A percentile compares a stretch with the other conserved stretches of the same genome.
Evolutionary conservation across 106 monocot species (phyloP).

Genomic region (Acanthochlamys bracteata): DNA sequence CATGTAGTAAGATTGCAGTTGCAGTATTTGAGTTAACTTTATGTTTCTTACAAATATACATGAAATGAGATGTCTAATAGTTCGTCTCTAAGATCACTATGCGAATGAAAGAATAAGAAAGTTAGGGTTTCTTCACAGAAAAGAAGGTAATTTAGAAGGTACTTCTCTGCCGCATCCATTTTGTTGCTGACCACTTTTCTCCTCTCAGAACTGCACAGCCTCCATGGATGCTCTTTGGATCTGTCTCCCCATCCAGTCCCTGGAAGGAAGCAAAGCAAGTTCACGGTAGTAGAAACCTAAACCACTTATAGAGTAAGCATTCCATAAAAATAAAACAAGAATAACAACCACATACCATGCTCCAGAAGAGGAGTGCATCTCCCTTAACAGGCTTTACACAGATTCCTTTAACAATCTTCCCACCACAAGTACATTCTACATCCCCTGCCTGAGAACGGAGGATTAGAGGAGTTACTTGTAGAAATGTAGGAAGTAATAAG

Average conservation of each 20-base stretch:
- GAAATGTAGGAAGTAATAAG: background rate
- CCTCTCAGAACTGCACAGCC: constrained; percentile 77
- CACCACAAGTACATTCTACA: constrained; percentile 77
- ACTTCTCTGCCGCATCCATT: constrained; percentile 84
- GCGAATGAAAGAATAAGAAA: no score
- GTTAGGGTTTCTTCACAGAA: no score
- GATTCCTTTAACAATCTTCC: constrained; percentile 61
- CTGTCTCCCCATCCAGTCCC: constrained; percentile 64
- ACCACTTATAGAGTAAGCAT: background rate
- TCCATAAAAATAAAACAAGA: background rate
- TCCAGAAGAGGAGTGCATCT: constrained; percentile 93
- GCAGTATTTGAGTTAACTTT: no score
- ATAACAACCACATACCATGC: constrained; percentile 52
- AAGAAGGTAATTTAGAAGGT: constrained; percentile 23
- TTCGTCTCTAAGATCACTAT: no score
- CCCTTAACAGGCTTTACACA: constrained; percentile 78
- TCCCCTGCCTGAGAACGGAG: constrained; percentile 49
- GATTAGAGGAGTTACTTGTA: background rate
- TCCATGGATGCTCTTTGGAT: constrained; percentile 67
- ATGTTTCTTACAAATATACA: no score
- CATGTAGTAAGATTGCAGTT: no score
- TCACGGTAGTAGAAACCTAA: no score
- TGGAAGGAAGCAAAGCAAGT: constrained; percentile 14
- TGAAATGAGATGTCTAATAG: no score
- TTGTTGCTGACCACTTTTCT: constrained; percentile 95